These are phyloP conservation scores for Durotheca rogersii DNA, from an alignment of 495 filamentous ascomycete species.

Conservation along the genomic window DNA sequence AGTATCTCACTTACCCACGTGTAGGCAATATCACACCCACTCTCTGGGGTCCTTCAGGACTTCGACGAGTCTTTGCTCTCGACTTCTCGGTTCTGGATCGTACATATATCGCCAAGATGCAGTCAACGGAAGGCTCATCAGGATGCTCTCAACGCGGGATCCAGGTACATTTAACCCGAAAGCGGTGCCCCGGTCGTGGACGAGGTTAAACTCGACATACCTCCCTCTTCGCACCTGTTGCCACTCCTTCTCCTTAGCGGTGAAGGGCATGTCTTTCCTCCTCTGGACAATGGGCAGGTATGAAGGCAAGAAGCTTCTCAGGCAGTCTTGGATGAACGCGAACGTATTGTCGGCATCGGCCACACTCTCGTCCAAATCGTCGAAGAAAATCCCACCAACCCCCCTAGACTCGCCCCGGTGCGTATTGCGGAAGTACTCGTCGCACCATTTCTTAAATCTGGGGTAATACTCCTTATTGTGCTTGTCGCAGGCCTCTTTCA, in stretches of 20 bases:
- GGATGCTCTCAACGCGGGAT: constrained; percentile 88
- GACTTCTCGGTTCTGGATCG: constrained; percentile 68
- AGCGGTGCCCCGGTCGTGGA: constrained; percentile 93
- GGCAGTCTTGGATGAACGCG: constrained; percentile 81
- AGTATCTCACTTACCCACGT: no score
- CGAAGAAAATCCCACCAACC: constrained; percentile 97
- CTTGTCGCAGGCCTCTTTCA: constrained; percentile 90
- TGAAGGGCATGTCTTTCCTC: constrained; percentile 89
- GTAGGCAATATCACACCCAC: constrained; percentile 71
- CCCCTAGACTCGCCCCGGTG: constrained; percentile 89
- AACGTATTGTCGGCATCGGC: constrained; percentile 84
- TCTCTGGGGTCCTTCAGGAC: constrained; percentile 83
- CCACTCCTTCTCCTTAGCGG: constrained; percentile 85
- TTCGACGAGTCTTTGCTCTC: constrained; percentile 74
- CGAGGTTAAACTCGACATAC: constrained; percentile 98
- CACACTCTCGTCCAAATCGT: constrained; percentile 85
- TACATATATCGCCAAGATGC: constrained; percentile 97
- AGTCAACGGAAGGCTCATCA: constrained; percentile 95
- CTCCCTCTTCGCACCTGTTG: constrained; percentile 89
- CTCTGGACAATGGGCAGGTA: constrained; percentile 86
- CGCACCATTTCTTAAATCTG: constrained; percentile 97
- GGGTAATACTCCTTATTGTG: constrained; percentile 93
- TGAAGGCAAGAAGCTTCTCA: constrained; percentile 84
- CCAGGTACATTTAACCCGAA: constrained; percentile 94
- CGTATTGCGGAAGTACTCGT: constrained; percentile 92